These are phyloP conservation scores for Saccharomyces pastorianus DNA, from an alignment of 1,139 yeast species.

Conservation along the genomic window DNA sequence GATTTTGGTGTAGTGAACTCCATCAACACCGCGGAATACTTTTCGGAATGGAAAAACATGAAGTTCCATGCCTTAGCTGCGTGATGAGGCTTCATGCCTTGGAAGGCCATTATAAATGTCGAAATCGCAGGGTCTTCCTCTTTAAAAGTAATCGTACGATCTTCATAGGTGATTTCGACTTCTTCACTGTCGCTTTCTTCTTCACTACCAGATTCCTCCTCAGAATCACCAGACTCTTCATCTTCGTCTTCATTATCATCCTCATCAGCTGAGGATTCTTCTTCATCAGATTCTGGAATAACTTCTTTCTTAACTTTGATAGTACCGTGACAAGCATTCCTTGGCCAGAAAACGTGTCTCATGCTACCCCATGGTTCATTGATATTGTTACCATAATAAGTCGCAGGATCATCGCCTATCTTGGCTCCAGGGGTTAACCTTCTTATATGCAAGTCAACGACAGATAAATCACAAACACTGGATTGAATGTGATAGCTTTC, in stretches of 20 bases:
- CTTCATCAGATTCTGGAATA: slow-evolving; percentile 1
- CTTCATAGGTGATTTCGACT: slow-evolving; percentile 14
- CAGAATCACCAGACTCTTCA: slow-evolving; percentile 10
- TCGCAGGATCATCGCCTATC: slow-evolving; percentile 80
- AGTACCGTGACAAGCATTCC: slow-evolving; percentile 63
- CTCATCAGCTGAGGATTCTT: slow-evolving; percentile 2
- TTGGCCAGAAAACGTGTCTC: slow-evolving; percentile 96
- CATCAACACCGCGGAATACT: slow-evolving; percentile 75
- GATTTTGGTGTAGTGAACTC: slow-evolving; percentile 92
- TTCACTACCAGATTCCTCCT: slow-evolving; percentile 16
- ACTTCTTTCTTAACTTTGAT: slow-evolving; percentile 34
- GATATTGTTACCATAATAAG: slow-evolving; percentile 75
- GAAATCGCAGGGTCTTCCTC: slow-evolving; percentile 43
- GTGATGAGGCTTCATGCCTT: slow-evolving; percentile 98
- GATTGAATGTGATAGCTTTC: slow-evolving; percentile 54
- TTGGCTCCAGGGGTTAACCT: slow-evolving; percentile 74
- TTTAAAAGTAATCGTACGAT: slow-evolving; percentile 17
- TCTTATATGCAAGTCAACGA: slow-evolving; percentile 58
- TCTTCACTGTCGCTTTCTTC: slow-evolving; percentile 10
- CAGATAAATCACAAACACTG: slow-evolving; percentile 59
- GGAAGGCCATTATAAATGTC: slow-evolving; percentile 96
- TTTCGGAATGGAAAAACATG: slow-evolving; percentile 74
- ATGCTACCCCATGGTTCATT: slow-evolving; percentile 92
- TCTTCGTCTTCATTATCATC: slow-evolving; percentile 12
- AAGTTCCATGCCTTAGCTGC: slow-evolving; percentile 98